Base-by-base conservation (phyloP, 495 filamentous ascomycete genomes). In the Neurospora sp. region DNA sequence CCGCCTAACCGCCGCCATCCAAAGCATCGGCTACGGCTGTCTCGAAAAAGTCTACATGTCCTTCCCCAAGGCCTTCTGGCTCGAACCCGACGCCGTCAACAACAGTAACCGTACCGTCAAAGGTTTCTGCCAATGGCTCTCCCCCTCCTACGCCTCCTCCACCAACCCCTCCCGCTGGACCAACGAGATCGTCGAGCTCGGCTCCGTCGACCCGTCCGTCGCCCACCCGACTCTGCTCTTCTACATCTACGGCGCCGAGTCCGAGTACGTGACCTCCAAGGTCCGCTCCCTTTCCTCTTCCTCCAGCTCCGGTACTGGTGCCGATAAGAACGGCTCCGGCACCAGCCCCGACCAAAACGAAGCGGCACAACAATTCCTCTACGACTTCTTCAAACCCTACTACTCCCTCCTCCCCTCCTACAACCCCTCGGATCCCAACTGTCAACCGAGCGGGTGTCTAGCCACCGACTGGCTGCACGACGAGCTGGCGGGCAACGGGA, bases 11-110 rank as follows among this genome's bases (percentile, higher is more conserved):
- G 83, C 89, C 75, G 93, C 94, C 10, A 96, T 99, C 77, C 80
- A 87, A 59, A 88, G 85, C 71, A 91, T 97, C 74, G 91, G 92
- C 53, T 98, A 97, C 79, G 96, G 96, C 27, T 88, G 89, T 68
- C 87, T 99, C 0, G 96, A 99, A 81, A 98, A 99, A 83, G 88
- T 95, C 38, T 97, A 97, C 81, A 87, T 98, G 42, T 93, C 87
- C 44, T 99, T 99, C 80, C 91, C 92, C 3, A 82, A 78, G 8
- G 89, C 96, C 3, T 89, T 89, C 75, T 88, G 87, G 87, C 76
- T 83, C 7, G 77, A 75, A 0, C 71, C 78, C 1, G 72, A 70
- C 20, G 69, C 71, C 27, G 9, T 27, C 27, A 14, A 12, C 20
- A 53, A 53, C n/a, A 53, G 14, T 1, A 65, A 77, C 12, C 77